Conservation (phyloP, 371 early-diverging fungal species). For the Choanephora cucurbitarum region DNA sequence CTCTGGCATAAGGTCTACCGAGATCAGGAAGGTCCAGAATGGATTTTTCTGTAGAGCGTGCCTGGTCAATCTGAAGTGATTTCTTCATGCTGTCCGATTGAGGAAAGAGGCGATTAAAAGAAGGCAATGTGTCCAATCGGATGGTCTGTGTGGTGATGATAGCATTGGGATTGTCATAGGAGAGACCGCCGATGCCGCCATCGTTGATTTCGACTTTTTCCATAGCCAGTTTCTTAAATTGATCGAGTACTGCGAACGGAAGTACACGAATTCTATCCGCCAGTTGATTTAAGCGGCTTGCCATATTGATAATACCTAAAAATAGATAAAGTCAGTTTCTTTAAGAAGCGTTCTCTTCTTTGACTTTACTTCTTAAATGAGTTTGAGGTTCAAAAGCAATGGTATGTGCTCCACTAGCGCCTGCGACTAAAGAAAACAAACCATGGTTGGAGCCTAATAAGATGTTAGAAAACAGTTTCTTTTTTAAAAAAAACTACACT, state of each 20-base stretch:
- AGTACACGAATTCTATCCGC: conserved; percentile 42
- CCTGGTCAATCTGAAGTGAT: conserved; percentile 3
- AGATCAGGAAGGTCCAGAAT: conserved; percentile 31
- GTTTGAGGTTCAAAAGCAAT: conserved; percentile 55
- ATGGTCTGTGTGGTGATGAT: conserved; percentile 48
- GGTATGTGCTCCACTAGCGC: conserved; percentile 47
- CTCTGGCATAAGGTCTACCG: conserved; percentile 30
- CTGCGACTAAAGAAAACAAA: conserved; percentile 50
- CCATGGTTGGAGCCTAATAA: conserved; percentile 51
- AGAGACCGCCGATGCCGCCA: conserved; percentile 46
- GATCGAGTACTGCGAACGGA: conserved; percentile 48
- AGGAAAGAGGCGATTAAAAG: conserved; percentile 37
- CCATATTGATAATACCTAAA: conserved; percentile 47
- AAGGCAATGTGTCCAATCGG: conserved; percentile 40
- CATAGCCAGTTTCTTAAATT: conserved; percentile 43
- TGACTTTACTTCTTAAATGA: conserved; percentile 37
- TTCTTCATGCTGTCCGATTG: conserved; percentile 3
- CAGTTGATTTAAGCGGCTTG: conserved; percentile 39
- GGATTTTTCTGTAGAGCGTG: conserved; percentile 16
- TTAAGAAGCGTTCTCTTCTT: neutral
- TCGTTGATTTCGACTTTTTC: conserved; percentile 42
- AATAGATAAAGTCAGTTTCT: conserved; percentile 6
- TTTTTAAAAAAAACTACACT: neutral
- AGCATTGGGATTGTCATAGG: conserved; percentile 26
- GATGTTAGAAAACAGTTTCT: neutral